A percentile compares a stretch with the other conserved stretches of the same genome.
Evolutionary conservation across 805 yeast genomes (phyloP).

Genomic region (Hanseniaspora lachancei): DNA sequence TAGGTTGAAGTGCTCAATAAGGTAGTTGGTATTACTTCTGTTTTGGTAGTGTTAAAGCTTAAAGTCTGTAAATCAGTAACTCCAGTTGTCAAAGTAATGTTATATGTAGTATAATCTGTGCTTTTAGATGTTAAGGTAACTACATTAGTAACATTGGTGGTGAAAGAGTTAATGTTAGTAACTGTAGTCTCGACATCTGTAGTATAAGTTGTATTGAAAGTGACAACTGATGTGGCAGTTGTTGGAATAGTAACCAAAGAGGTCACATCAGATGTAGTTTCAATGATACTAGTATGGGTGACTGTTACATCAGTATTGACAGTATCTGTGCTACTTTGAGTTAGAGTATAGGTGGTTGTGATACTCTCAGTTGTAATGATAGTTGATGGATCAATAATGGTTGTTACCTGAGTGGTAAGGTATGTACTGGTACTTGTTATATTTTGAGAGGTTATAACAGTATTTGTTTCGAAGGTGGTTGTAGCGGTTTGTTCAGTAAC

Average conservation of each 20-base stretch:
- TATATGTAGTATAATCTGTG: not conserved
- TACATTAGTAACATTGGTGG: not conserved
- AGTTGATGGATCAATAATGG: not conserved
- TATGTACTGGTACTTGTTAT: not conserved
- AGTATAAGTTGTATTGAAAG: not conserved
- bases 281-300: not conserved
- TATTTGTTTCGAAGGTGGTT: not conserved
- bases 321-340: not conserved
- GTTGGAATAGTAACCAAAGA: slow-evolving; percentile 1
- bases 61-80: not conserved
- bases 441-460: slow-evolving; percentile 1
- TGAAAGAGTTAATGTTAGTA: not conserved
- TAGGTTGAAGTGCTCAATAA: not conserved
- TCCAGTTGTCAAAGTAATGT: not conserved
- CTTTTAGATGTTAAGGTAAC: not conserved
- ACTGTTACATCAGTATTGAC: slow-evolving; percentile 5
- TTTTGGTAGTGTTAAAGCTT: not conserved
- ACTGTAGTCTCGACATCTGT: not conserved
- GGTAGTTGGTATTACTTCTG: not conserved
- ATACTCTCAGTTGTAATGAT: not conserved
- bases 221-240: not conserved
- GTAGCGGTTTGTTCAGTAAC: slow-evolving; percentile 6
- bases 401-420: not conserved
- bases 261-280: not conserved
- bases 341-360: not conserved